These are phyloP conservation scores for Aspergillus nanangensis DNA, from an alignment of 495 filamentous ascomycete species.

Conservation along the genomic window DNA sequence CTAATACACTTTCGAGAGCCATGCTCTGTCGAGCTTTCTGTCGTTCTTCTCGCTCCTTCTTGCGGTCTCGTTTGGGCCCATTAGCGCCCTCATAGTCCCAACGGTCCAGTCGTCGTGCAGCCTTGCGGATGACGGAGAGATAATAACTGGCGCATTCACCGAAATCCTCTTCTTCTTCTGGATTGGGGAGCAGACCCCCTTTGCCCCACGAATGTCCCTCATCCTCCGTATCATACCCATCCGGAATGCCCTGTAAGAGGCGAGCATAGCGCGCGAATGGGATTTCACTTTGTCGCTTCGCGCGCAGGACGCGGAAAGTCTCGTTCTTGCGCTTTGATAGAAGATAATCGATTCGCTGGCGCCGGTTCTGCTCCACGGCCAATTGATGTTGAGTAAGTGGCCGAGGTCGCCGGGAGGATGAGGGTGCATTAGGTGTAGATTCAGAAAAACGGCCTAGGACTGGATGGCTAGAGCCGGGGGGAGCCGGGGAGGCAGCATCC, in stretches of 20 bases:
- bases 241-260: constrained; percentile 59
- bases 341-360: constrained; percentile 81
- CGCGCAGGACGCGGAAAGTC: constrained; percentile 57
- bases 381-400: constrained; percentile 91
- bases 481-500: constrained; percentile 44
- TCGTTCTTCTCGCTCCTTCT: constrained; percentile 40
- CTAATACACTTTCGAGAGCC: constrained; percentile 8
- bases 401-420: constrained; percentile 56
- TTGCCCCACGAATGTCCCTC: constrained; percentile 58
- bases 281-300: constrained; percentile 55
- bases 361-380: constrained; percentile 84
- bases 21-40: constrained; percentile 22
- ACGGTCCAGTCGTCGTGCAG: constrained; percentile 63
- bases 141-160: constrained; percentile 74
- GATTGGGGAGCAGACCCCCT: constrained; percentile 65
- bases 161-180: constrained; percentile 66
- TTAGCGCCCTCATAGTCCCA: constrained; percentile 61
- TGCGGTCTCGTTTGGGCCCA: constrained; percentile 39
- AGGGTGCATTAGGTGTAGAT: constrained; percentile 25
- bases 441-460: constrained; percentile 46
- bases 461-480: constrained; percentile 43
- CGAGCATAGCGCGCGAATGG: constrained; percentile 61
- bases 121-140: constrained; percentile 65
- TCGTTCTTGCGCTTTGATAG: constrained; percentile 66
- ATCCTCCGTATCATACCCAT: constrained; percentile 77